Base-by-base conservation (phyloP, 257 asterid species). In the Ligustrum vulgare region DNA sequence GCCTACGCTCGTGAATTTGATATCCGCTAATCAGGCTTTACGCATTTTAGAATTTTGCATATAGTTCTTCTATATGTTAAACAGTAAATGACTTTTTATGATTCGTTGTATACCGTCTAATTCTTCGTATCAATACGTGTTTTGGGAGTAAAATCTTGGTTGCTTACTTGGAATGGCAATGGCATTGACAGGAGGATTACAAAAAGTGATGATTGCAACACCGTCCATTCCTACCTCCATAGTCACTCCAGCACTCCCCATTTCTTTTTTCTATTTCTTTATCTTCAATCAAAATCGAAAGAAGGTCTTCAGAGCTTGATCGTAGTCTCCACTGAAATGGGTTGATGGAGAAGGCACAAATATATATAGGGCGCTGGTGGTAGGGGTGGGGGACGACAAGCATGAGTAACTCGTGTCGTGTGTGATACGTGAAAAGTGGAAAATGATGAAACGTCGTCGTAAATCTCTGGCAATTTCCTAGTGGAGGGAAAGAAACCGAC, bases 111-210 rank as follows among this genome's bases (percentile, higher is more conserved):
- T 12, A 18, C 39, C 7, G 25, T 56, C 64, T 56, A 56, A 20
- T 56, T 56, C 31, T 56, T 56, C 45, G 54, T 45, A 18, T 1
- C 35, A 34, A 11, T 11, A 43, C 3, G 69, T 16, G 63, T 20
- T 56, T 56, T 16, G 51, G 20, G 47, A 11, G 22, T 18, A 58
- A 15, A 33, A 0, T 33, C 8, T 33, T 5, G 5, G 11, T 9
- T 33, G 74, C 75, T 80, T 79, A 86, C 90, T 78, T 11, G 87
- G 79, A 76, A 80, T 67, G 20, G 90, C 86, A 49, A 86, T 66
- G 65, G 90, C 83, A 66, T 86, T 86, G 67, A 84, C 88, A 0
- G 90, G 90, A 39, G 90, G 90, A 82, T 82, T 86, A 8, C 31
- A 51, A 67, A 86, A 70, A 67, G 85, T 75, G 68, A 86, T 73